Evolutionary conservation across 129 eudicot species (phyloP).

Genomic region (Flaveria sonorensis): DNA sequence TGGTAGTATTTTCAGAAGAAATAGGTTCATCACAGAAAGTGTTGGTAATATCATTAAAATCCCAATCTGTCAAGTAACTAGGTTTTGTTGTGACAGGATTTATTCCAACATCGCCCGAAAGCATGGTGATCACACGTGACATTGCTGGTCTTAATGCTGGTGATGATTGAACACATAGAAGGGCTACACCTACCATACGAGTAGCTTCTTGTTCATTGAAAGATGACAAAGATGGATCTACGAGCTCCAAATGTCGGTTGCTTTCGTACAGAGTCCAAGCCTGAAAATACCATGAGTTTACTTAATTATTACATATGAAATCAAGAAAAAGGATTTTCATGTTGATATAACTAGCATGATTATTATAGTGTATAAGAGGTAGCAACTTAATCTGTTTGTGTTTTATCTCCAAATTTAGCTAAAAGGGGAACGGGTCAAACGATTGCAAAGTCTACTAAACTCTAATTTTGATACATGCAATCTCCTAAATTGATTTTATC

Average conservation of each 20-base stretch:
- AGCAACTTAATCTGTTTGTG: neutral
- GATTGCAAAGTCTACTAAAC: neutral
- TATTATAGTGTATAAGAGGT: neutral
- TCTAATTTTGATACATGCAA: neutral
- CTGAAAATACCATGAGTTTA: conserved; percentile 32
- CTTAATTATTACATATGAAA: conserved; percentile 12
- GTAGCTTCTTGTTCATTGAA: conserved; percentile 48
- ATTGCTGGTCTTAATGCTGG: conserved; percentile 62
- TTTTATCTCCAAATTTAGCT: neutral
- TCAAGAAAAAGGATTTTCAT: neutral
- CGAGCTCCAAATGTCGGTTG: conserved; percentile 48
- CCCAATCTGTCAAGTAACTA: conserved; percentile 66
- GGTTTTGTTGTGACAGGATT: conserved; percentile 55
- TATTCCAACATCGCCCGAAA: conserved; percentile 63
- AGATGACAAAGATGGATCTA: conserved; percentile 47
- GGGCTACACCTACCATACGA: conserved; percentile 60
- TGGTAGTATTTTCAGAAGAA: conserved; percentile 20
- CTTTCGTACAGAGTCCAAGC: conserved; percentile 61
- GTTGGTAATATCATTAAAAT: conserved; percentile 51
- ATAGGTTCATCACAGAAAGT: conserved; percentile 35
- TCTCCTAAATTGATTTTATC: neutral
- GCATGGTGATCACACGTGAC: conserved; percentile 76
- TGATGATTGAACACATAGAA: conserved; percentile 71
- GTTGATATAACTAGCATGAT: neutral
- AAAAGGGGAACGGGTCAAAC: neutral